A percentile compares a stretch with the other conserved stretches of the same genome.
phyloP scores from a whole-genome alignment of 208 protist genomes.

The Acanthamoeba triangularis region DNA sequence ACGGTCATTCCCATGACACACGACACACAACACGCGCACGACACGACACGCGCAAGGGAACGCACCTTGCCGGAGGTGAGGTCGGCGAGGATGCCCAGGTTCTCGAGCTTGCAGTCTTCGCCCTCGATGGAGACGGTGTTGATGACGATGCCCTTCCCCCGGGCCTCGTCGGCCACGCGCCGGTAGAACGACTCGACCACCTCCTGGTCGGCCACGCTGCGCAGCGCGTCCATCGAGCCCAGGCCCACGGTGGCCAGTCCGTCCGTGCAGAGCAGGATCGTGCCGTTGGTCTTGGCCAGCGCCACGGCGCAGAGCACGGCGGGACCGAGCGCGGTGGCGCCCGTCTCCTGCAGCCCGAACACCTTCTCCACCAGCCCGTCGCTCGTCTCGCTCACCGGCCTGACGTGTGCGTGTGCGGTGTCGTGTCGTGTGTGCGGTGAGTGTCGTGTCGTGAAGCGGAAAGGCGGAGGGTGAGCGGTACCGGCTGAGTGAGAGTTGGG shows the following conservation, averaged over 20 bases:
- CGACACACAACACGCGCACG: background rate
- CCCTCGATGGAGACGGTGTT: conserved; percentile 80
- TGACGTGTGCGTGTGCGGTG: too few species aligned
- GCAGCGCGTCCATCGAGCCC: conserved; percentile 57
- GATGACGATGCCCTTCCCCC: conserved; percentile 72
- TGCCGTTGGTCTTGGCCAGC: conserved; percentile 55
- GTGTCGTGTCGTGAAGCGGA: too few species aligned
- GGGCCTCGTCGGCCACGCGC: conserved; percentile 54
- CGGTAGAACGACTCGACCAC: conserved; percentile 77
- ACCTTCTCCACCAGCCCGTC: conserved; percentile 62
- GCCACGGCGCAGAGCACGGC: conserved; percentile 79
- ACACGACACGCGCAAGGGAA: background rate
- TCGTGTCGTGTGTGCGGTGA: too few species aligned
- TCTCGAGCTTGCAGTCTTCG: conserved; percentile 41
- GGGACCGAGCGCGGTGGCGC: conserved; percentile 84
- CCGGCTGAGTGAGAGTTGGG: conserved; percentile 2
- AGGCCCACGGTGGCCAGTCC: conserved; percentile 83
- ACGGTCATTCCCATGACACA: too few species aligned
- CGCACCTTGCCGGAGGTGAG: conserved; percentile 71
- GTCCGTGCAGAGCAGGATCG: conserved; percentile 86
- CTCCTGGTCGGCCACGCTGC: conserved; percentile 50
- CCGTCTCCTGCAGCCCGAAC: conserved; percentile 73
- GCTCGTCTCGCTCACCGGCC: background rate
- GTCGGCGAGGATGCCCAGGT: conserved; percentile 23
- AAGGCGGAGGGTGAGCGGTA: background rate